phyloP scores from a whole-genome alignment of 176 grass and related monocot genomes.

The Rhynchospora pubera region DNA sequence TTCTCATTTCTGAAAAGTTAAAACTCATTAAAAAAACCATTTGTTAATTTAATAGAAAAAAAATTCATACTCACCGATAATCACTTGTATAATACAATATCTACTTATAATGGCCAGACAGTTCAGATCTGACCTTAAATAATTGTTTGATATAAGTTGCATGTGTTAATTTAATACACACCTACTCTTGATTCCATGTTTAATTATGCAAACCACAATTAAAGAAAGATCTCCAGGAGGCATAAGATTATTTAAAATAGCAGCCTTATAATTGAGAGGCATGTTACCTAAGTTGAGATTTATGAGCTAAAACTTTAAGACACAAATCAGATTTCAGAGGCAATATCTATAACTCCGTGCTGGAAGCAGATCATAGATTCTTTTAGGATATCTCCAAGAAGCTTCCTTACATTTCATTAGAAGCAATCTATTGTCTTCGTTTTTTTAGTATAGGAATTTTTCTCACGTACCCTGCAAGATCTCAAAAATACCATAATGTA shows the following conservation, averaged over 20 bases:
- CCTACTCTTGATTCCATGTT: background rate
- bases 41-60: no score
- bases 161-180: slow-evolving; percentile 1
- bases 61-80: background rate
- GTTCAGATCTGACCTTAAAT: background rate
- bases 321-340: slow-evolving; percentile 22
- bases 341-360: slow-evolving; percentile 16
- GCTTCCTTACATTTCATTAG: slow-evolving; percentile 15
- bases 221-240: background rate
- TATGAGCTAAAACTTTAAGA: slow-evolving; percentile 1
- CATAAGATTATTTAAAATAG: background rate
- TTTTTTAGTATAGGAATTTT: slow-evolving; percentile 15
- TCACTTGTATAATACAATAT: background rate
- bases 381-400: slow-evolving; percentile 20
- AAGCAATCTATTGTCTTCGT: background rate
- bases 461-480: background rate
- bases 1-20: background rate
- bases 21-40: background rate
- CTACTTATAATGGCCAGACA: background rate
- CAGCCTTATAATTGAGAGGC: slow-evolving; percentile 20
- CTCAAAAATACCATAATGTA: background rate
- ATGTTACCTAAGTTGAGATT: slow-evolving; percentile 28
- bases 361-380: slow-evolving; percentile 26
- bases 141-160: background rate
- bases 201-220: background rate